Conservation (phyloP, 2,329 filamentous ascomycete genomes). For the Thielaviopsis musarum region DNA sequence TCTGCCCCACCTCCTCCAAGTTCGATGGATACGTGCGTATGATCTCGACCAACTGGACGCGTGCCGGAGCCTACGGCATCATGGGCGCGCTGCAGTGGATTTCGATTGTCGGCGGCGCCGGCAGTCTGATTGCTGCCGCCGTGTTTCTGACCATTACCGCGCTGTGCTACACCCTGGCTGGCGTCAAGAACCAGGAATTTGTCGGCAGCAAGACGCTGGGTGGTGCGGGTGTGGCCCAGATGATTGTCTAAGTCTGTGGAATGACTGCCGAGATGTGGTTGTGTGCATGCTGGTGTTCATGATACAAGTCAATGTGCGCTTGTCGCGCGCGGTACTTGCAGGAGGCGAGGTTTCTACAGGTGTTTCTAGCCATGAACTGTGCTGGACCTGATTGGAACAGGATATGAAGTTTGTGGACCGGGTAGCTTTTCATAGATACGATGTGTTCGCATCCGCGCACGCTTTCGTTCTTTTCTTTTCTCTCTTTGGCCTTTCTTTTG, state of each 20-base stretch:
- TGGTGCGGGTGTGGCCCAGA: slow-evolving; percentile 84
- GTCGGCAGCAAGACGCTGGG: slow-evolving; percentile 91
- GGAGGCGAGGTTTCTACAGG: neutral
- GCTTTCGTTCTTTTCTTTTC: neutral
- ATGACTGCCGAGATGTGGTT: neutral
- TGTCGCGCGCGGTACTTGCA: too few species aligned
- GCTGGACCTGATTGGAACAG: neutral
- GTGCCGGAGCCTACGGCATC: slow-evolving; percentile 65
- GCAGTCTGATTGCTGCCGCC: slow-evolving; percentile 71
- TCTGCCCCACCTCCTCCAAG: slow-evolving; percentile 81
- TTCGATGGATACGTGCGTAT: slow-evolving; percentile 84
- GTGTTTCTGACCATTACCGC: slow-evolving; percentile 63
- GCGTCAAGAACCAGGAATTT: slow-evolving; percentile 68
- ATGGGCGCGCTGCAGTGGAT: slow-evolving; percentile 79
- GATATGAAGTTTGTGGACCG: neutral
- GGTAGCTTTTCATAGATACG: neutral
- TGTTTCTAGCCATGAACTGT: neutral
- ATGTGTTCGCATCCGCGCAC: neutral
- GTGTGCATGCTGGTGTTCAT: neutral
- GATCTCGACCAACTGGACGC: slow-evolving; percentile 94
- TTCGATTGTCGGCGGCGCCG: slow-evolving; percentile 46
- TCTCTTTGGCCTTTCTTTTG: neutral
- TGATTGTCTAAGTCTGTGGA: slow-evolving; percentile 59
- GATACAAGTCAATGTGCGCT: neutral
- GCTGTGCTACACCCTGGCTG: slow-evolving; percentile 66